Conservation (phyloP, 2,329 filamentous ascomycete genomes). For the Nemania sp. region DNA sequence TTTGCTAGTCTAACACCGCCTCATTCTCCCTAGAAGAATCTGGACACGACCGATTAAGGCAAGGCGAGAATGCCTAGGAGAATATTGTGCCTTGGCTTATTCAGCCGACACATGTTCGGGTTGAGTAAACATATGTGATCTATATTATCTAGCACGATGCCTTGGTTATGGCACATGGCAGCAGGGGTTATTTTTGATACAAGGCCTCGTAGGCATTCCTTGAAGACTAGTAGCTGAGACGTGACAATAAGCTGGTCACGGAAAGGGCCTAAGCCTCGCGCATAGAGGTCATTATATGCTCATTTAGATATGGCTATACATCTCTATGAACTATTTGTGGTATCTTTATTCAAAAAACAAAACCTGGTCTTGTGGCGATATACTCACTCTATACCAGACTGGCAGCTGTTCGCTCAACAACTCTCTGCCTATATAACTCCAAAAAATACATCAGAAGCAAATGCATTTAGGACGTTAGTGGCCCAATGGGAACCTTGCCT, state of each 20-base stretch:
- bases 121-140: too few relatives aligned
- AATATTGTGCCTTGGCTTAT: not conserved
- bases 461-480: not conserved
- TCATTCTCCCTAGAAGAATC: too few relatives aligned
- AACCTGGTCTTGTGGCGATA: conserved; percentile 3
- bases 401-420: not conserved
- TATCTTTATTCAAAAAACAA: conserved; percentile 23
- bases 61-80: not conserved
- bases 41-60: too few relatives aligned
- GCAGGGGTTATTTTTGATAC: too few relatives aligned
- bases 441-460: conserved; percentile 16
- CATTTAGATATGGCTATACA: conserved; percentile 5
- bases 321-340: conserved; percentile 16
- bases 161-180: too few relatives aligned
- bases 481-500: not conserved
- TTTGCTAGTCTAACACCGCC: too few relatives aligned
- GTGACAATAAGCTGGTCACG: not conserved
- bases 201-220: too few relatives aligned
- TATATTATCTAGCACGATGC: too few relatives aligned
- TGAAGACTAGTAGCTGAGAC: too few relatives aligned
- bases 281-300: not conserved
- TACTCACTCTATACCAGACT: conserved; percentile 10
- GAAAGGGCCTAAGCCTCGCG: not conserved
- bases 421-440: conserved; percentile 15
- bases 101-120: too few relatives aligned